Percentiles rank a stretch among this genome's conserved stretches.
Evolutionary conservation across 2,329 filamentous ascomycete species (phyloP).

Genomic region (Stemphylium vesicarium): DNA sequence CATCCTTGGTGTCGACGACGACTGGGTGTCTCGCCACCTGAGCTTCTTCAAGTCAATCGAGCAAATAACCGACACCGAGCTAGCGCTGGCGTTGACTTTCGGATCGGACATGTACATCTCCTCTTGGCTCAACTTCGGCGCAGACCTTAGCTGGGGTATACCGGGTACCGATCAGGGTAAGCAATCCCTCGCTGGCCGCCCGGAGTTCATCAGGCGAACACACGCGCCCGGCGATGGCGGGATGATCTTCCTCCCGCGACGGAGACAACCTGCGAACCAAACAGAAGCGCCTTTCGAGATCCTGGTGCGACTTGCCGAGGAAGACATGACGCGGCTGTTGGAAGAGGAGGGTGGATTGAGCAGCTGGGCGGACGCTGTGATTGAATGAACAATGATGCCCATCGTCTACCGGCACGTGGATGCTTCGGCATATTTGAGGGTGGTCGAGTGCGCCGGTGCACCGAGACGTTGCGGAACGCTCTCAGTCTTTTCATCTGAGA

Average conservation of each 20-base stretch:
- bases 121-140: conserved; percentile 45
- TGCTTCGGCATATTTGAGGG: conserved; percentile 11
- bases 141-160: conserved; percentile 42
- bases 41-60: conserved; percentile 39
- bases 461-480: conserved; percentile 19
- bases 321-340: conserved; percentile 42
- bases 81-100: conserved; percentile 35
- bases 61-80: conserved; percentile 39
- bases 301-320: conserved; percentile 40
- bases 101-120: conserved; percentile 46
- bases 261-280: conserved; percentile 27
- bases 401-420: conserved; percentile 7
- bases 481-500: conserved; percentile 9
- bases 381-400: conserved; percentile 17
- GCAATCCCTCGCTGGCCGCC: conserved; percentile 34
- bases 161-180: conserved; percentile 38
- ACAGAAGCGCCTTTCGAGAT: conserved; percentile 44
- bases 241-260: conserved; percentile 45
- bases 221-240: conserved; percentile 42
- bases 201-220: conserved; percentile 43
- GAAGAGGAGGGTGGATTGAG: conserved; percentile 37
- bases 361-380: conserved; percentile 38
- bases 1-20: conserved; percentile 39
- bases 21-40: conserved; percentile 40
- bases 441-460: conserved; percentile 20